These are phyloP conservation scores for Cajanus cajan DNA, from an alignment of 306 rosid species.

Conservation along the genomic window DNA sequence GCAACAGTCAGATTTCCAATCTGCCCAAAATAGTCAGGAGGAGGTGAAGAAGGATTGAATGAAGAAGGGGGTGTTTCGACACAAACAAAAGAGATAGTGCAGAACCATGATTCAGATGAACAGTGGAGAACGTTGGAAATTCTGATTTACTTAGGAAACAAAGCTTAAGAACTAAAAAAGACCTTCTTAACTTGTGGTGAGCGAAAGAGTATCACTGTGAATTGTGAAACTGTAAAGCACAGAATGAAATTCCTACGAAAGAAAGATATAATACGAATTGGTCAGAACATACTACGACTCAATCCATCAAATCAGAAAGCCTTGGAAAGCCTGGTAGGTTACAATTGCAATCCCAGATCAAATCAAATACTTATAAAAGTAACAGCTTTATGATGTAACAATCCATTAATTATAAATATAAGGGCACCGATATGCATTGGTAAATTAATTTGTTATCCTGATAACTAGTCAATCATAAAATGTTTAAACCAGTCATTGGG, in stretches of 20 bases:
- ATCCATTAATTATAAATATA: slow-evolving; percentile 1
- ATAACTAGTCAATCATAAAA: slow-evolving; percentile 2
- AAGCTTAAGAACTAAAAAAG: neutral
- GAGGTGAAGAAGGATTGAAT: neutral
- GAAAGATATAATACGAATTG: neutral
- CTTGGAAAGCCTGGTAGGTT: neutral
- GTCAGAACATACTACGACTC: neutral
- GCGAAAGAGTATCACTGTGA: neutral
- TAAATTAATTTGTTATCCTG: slow-evolving; percentile 3
- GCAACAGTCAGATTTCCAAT: neutral
- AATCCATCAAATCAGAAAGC: neutral
- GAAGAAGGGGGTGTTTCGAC: neutral
- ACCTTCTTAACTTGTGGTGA: neutral
- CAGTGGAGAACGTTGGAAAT: neutral
- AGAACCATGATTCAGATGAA: neutral
- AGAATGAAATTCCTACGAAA: neutral
- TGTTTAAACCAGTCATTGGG: neutral
- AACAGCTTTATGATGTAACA: neutral
- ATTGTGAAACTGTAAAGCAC: neutral
- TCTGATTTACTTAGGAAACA: neutral
- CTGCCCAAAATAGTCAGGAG: neutral
- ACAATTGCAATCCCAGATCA: slow-evolving; percentile 10
- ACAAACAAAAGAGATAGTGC: neutral
- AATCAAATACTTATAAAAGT: neutral
- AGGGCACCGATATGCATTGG: neutral